Percentiles rank a stretch among this genome's conserved stretches.
Evolutionary conservation across 139 green algal genomes (phyloP).

Genomic region (Tetradesmus lagerheimii): DNA sequence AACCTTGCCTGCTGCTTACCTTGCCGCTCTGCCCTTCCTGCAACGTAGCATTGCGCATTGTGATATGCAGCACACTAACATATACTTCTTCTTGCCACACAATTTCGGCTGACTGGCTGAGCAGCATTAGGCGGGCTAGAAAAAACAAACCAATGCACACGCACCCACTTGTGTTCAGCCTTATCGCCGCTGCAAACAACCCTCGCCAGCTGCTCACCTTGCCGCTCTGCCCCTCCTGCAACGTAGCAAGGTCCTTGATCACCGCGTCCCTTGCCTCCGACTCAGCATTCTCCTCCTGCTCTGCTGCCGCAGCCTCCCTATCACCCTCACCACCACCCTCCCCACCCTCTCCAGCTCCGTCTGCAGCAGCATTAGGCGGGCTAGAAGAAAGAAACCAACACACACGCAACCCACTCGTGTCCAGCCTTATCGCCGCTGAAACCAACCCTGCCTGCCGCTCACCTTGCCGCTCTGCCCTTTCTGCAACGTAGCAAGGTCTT

Average conservation of each 20-base stretch:
- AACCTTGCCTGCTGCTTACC: too few species aligned
- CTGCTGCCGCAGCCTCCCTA: background rate
- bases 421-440: too few species aligned
- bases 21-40: background rate
- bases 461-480: background rate
- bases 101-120: too few species aligned
- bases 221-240: slow-evolving; percentile 10
- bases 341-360: background rate
- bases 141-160: background rate
- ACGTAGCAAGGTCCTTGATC: slow-evolving; percentile 30
- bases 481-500: slow-evolving; percentile 9
- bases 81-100: too few species aligned
- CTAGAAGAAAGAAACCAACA: background rate
- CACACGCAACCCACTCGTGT: background rate
- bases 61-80: too few species aligned
- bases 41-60: too few species aligned
- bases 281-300: background rate
- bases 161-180: background rate
- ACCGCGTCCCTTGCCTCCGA: slow-evolving; percentile 27
- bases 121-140: too few species aligned
- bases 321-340: background rate
- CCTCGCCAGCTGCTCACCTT: too few species aligned
- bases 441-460: too few species aligned
- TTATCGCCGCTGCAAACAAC: too few species aligned
- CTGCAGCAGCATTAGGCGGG: background rate